A percentile compares a stretch with the other conserved stretches of the same genome.
phyloP scores from a whole-genome alignment of 768 basidiomycete species.

The Botryobasidium botryosum region DNA sequence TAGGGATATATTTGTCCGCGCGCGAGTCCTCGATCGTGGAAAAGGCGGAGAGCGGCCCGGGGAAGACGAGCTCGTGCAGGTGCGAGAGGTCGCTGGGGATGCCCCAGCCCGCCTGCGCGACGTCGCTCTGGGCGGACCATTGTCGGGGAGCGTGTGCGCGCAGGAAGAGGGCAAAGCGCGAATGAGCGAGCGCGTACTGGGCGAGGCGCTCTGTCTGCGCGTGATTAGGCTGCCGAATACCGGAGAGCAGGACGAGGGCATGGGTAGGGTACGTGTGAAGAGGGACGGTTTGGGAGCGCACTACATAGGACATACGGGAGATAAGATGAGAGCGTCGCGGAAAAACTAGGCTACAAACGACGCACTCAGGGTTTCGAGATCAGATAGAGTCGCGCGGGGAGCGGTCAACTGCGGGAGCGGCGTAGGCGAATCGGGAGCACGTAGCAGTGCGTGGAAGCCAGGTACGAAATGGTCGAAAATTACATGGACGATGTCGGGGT shows the following conservation, averaged over 20 bases:
- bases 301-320: constrained; percentile 22
- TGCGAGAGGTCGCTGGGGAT: background rate
- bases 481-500: no score
- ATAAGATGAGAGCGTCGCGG: constrained; percentile 6
- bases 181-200: constrained; percentile 33
- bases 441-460: constrained; percentile 35
- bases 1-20: background rate
- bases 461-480: constrained; percentile 38
- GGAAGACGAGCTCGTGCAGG: constrained; percentile 47
- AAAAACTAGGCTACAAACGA: constrained; percentile 16
- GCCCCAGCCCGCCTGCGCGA: background rate
- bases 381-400: constrained; percentile 36
- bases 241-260: constrained; percentile 36
- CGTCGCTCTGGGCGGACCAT: constrained; percentile 1
- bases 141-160: constrained; percentile 29
- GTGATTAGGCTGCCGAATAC: constrained; percentile 14
- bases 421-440: no score
- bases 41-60: constrained; percentile 47
- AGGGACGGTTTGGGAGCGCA: constrained; percentile 44
- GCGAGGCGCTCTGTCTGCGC: constrained; percentile 6
- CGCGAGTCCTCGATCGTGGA: background rate
- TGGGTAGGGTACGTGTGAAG: constrained; percentile 58
- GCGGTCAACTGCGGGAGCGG: constrained; percentile 22
- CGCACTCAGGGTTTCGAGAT: constrained; percentile 52
- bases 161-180: constrained; percentile 55